Evolutionary conservation across 2,329 filamentous ascomycete species (phyloP).

Genomic region (Penicillium sp.): DNA sequence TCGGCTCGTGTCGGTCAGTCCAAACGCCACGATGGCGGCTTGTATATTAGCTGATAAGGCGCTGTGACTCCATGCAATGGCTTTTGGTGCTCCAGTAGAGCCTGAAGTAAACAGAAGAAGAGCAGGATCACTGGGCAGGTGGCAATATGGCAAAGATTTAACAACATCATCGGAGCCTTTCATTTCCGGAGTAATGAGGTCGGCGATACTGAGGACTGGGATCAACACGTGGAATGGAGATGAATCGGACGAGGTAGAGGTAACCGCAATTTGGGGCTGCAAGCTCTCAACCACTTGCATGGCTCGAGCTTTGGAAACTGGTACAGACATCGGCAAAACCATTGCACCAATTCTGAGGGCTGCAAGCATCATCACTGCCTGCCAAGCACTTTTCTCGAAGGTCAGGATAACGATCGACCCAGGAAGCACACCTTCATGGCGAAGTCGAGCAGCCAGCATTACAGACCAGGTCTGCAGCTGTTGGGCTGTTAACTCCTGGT

Average conservation of each 20-base stretch:
- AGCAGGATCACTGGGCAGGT: background rate
- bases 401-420: background rate
- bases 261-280: background rate
- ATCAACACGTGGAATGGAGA: background rate
- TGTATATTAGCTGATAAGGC: background rate
- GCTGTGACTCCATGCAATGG: background rate
- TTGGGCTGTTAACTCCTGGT: background rate
- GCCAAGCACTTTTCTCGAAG: background rate
- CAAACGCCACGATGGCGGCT: background rate
- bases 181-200: background rate
- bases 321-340: background rate
- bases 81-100: background rate
- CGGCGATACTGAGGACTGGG: background rate
- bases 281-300: background rate
- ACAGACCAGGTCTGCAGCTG: background rate
- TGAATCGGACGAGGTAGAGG: background rate
- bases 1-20: background rate
- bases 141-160: background rate
- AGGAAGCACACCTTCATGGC: background rate
- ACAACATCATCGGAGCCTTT: background rate
- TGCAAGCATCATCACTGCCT: background rate
- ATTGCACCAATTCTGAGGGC: background rate
- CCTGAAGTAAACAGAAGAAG: background rate
- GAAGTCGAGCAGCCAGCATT: background rate
- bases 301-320: background rate